Evolutionary conservation across 345 rosid species (phyloP).

Genomic region (Gossypium thurberi): DNA sequence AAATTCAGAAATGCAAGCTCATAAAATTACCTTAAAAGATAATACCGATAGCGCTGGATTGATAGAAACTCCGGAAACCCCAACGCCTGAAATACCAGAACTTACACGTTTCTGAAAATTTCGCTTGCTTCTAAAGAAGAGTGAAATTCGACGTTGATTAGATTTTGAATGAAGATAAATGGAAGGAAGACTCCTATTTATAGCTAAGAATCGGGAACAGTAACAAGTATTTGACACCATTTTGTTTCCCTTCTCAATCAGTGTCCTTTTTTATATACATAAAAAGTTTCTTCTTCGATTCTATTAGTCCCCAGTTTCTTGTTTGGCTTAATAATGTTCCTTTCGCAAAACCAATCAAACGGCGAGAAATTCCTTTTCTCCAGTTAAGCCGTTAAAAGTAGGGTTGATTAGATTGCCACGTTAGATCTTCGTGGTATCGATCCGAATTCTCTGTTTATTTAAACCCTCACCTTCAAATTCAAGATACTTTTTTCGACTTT

Average conservation of each 20-base stretch:
- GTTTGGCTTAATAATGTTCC: background rate
- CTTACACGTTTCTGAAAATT: conserved; percentile 10
- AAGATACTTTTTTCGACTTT: background rate
- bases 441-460: background rate
- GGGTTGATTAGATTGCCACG: conserved; percentile 30
- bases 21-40: conserved; percentile 41
- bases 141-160: background rate
- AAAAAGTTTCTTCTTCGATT: background rate
- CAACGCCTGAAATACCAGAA: conserved; percentile 38
- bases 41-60: conserved; percentile 20
- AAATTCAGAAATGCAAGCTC: background rate
- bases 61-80: conserved; percentile 37
- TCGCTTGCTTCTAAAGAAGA: conserved; percentile 1
- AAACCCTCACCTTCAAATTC: background rate
- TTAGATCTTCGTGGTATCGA: conserved; percentile 24
- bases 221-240: conserved; percentile 38
- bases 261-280: background rate
- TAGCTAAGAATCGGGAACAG: conserved; percentile 29
- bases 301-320: background rate
- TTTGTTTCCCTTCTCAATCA: background rate
- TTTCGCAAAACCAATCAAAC: background rate
- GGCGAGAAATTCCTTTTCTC: background rate
- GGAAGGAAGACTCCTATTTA: conserved; percentile 37
- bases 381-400: background rate
- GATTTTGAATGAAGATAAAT: conserved; percentile 20